A percentile compares a stretch with the other conserved stretches of the same genome.
These are phyloP conservation scores for Tetrapisispora namnaoensis DNA, from an alignment of 805 yeast genomes.

Conservation along the genomic window DNA sequence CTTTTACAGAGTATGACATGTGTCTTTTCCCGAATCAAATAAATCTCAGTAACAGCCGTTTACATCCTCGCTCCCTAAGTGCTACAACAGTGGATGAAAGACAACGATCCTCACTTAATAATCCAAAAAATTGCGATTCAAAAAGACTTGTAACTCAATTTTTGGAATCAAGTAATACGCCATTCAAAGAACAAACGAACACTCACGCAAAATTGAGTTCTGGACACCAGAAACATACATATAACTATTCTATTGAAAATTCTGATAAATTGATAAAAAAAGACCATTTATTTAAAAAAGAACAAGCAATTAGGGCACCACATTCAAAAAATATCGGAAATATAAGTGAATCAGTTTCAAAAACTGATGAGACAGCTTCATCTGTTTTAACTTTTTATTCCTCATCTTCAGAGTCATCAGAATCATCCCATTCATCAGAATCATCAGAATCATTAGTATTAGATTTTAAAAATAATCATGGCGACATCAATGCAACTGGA, in stretches of 20 bases:
- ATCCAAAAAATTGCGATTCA: conserved; percentile 9
- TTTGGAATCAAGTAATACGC: conserved; percentile 16
- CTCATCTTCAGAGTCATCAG: conserved; percentile 6
- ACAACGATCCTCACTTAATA: neutral
- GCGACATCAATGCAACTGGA: neutral
- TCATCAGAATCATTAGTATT: conserved; percentile 3
- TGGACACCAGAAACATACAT: too few relatives aligned
- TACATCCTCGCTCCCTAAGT: neutral
- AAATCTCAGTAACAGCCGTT: neutral
- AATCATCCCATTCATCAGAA: conserved; percentile 3
- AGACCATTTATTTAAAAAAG: too few relatives aligned
- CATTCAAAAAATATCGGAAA: too few relatives aligned
- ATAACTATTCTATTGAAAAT: neutral
- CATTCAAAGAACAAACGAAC: conserved; percentile 6
- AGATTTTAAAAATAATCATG: neutral
- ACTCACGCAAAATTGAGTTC: too few relatives aligned
- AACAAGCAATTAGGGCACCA: neutral
- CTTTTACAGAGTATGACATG: neutral
- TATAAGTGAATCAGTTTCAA: neutral
- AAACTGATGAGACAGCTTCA: neutral
- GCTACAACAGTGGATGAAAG: neutral
- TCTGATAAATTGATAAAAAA: neutral
- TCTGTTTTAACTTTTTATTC: neutral
- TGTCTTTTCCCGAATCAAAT: neutral
- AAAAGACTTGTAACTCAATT: conserved; percentile 23